These are phyloP conservation scores for Neocucurbitaria cava DNA, from an alignment of 2,329 filamentous ascomycete genomes.

Conservation along the genomic window DNA sequence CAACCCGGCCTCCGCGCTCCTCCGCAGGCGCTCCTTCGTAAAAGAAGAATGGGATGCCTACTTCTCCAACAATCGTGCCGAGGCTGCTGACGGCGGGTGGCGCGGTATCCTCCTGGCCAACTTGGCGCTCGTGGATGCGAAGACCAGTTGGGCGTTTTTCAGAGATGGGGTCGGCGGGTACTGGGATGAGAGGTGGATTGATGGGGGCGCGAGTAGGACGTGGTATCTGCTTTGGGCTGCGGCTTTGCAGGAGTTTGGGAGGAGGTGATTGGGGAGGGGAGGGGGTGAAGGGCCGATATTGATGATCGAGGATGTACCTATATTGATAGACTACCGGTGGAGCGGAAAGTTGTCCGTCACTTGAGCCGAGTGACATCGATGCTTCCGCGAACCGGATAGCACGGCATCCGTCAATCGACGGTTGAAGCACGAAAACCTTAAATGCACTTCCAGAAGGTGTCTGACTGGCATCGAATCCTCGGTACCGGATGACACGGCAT, in stretches of 20 bases:
- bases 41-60: conserved; percentile 70
- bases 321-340: too few species aligned
- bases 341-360: too few species aligned
- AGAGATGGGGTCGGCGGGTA: conserved; percentile 64
- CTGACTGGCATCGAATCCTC: too few species aligned
- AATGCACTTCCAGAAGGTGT: too few species aligned
- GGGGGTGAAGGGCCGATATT: neutral
- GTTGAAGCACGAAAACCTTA: too few species aligned
- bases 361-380: neutral
- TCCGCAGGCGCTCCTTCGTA: conserved; percentile 74
- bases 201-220: conserved; percentile 71
- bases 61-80: conserved; percentile 72
- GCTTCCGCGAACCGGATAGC: neutral
- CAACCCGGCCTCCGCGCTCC: too few species aligned
- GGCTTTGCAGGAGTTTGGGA: conserved; percentile 30
- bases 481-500: too few species aligned
- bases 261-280: neutral
- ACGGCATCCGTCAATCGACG: too few species aligned
- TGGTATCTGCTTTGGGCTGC: conserved; percentile 46
- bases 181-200: conserved; percentile 68
- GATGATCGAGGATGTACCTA: too few species aligned
- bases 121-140: conserved; percentile 76
- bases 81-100: conserved; percentile 70
- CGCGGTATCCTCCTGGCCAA: conserved; percentile 85
- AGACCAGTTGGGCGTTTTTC: conserved; percentile 77